Evolutionary conservation across 2,329 filamentous ascomycete genomes (phyloP).

Genomic region (Aspergillus pseudotamarii): DNA sequence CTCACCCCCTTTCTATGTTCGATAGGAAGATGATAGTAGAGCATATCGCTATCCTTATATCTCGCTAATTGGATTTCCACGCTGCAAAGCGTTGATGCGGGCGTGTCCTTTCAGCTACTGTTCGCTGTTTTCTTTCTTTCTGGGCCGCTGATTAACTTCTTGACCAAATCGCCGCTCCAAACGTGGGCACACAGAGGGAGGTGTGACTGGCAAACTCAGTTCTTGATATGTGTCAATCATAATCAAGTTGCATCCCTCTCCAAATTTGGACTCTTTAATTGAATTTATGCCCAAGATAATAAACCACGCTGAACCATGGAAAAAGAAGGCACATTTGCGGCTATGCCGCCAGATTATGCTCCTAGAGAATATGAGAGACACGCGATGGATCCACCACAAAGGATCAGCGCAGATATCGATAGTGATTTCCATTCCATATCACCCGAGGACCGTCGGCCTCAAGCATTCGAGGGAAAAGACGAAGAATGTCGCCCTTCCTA

Average conservation of each 20-base stretch:
- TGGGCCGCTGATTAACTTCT: not conserved
- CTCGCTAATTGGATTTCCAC: not conserved
- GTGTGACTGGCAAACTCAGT: not conserved
- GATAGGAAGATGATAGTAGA: not conserved
- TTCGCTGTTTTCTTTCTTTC: not conserved
- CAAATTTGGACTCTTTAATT: not conserved
- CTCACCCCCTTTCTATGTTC: not conserved
- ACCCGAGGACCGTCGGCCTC: constrained; percentile 11
- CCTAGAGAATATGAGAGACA: not conserved
- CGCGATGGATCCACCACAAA: not conserved
- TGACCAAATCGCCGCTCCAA: not conserved
- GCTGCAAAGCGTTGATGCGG: not conserved
- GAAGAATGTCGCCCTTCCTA: constrained; percentile 20
- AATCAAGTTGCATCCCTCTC: not conserved
- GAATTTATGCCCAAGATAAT: not conserved
- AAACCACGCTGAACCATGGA: constrained; percentile 3
- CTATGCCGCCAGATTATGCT: not conserved
- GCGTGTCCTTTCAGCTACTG: not conserved
- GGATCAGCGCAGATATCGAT: constrained; percentile 7
- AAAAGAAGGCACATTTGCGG: constrained; percentile 4
- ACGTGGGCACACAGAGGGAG: not conserved
- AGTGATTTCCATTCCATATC: constrained; percentile 23
- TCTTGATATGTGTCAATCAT: not conserved
- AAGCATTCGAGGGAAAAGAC: constrained; percentile 20
- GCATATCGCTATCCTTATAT: constrained; percentile 2